These are phyloP conservation scores for Xanthoceras sorbifolium DNA, from an alignment of 345 rosid species.

Conservation along the genomic window DNA sequence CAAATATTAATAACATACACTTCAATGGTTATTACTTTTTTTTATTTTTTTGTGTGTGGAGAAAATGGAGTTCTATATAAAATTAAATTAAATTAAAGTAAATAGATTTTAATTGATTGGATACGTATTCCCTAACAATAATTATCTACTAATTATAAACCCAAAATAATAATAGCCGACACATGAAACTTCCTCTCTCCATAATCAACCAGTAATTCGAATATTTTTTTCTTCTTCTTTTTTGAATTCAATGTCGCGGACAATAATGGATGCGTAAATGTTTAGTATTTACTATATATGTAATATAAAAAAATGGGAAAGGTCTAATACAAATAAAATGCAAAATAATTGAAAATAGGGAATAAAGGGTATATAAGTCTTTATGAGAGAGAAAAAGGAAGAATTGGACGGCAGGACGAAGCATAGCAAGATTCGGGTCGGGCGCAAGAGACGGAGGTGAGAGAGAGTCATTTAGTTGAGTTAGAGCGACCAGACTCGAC, in stretches of 20 bases:
- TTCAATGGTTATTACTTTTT: too few species aligned
- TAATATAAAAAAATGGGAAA: not conserved
- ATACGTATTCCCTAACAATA: too few species aligned
- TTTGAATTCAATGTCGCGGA: too few species aligned
- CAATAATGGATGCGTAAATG: not conserved
- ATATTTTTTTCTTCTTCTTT: too few species aligned
- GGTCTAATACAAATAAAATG: not conserved
- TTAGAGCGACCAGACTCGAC: conserved; percentile 23
- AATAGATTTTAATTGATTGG: too few species aligned
- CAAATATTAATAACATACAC: too few species aligned
- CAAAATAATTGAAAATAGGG: not conserved
- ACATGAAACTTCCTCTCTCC: not conserved
- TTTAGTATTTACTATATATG: not conserved
- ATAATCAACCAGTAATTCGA: too few species aligned
- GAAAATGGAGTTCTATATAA: not conserved
- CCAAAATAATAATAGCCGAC: not conserved
- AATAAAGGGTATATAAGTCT: not conserved
- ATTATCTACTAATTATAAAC: too few species aligned
- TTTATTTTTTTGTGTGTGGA: too few species aligned
- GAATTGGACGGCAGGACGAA: not conserved
- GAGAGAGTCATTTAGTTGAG: conserved; percentile 10
- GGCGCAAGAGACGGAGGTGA: conserved; percentile 50
- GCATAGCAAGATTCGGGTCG: conserved; percentile 18
- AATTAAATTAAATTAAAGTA: too few species aligned
- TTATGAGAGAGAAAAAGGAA: not conserved